Evolutionary conservation across 495 filamentous ascomycete genomes (phyloP), one percentile per base, ranked within the genome.

Genomic region (Penicillium soppii): DNA sequence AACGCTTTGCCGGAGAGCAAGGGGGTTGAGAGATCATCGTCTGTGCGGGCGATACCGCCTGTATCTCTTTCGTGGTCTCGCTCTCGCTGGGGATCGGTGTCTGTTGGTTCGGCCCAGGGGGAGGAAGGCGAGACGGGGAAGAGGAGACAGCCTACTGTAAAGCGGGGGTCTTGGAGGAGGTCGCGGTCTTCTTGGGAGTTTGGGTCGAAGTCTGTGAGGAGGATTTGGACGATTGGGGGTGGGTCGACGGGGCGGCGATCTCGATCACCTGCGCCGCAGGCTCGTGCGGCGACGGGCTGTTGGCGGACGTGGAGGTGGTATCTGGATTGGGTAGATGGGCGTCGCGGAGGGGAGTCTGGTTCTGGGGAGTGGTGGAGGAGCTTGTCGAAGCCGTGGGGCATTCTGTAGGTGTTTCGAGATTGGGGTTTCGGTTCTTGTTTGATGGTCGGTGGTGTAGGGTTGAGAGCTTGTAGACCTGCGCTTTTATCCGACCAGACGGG

Each of bases 241-340:
- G 94, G 94, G 57, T 98, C 94, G 40, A 98, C 90, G 22, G 95
- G 89, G 47, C 94, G 82, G 22, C 94, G 86, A 66, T 98, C 94
- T 59, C 92, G 75, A 67, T 97, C 94, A 45, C 92, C 92, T 55
- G 95, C 95, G 7, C 94, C 92, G 68, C 94, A 97, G 39, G 91
- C 90, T 61, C 94, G 83, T 33, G 92, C 94, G 5, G 90, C 91
- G 4, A 84, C 74, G 25, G 94, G 94, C 56, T 98, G 94, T 62
- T 98, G 94, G 12, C 94, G 88, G 30, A 98, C 83, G 25, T 77
- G 78, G 36, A 98, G 80, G 25, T 69, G 67, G 61, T 83, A 83
- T 21, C 72, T 69, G 26, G 70, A 61, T 44, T 58, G 48, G 4
- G 51, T 55, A n/a, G 59, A 63, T 25, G 38, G 35, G 10, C 52